These are phyloP conservation scores for Neurospora pannonica DNA, from an alignment of 495 filamentous ascomycete genomes.

Conservation along the genomic window DNA sequence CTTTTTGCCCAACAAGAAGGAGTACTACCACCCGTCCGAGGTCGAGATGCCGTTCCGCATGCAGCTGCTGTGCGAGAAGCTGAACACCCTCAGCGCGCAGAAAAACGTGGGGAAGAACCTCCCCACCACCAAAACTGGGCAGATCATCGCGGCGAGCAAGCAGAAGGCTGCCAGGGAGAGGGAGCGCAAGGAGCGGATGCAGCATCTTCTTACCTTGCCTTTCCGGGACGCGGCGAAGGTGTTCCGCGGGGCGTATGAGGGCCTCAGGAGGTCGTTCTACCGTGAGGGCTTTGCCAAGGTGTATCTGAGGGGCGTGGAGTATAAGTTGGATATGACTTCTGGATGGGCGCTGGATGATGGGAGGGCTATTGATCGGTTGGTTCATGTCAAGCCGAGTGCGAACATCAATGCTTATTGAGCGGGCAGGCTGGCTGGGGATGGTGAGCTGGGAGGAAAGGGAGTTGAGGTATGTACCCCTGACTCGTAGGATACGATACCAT, in stretches of 20 bases:
- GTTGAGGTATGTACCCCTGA: not conserved
- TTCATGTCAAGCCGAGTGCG: constrained; percentile 35
- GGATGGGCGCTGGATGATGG: constrained; percentile 44
- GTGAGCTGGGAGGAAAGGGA: constrained; percentile 41
- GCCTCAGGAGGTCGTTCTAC: constrained; percentile 29
- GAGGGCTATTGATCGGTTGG: constrained; percentile 39
- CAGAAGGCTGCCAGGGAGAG: constrained; percentile 19
- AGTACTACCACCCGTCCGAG: constrained; percentile 22
- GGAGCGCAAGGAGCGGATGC: constrained; percentile 32
- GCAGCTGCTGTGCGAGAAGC: constrained; percentile 12
- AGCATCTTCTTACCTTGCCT: constrained; percentile 40
- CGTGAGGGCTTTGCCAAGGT: constrained; percentile 40
- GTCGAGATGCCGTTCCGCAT: constrained; percentile 30
- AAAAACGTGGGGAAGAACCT: constrained; percentile 12
- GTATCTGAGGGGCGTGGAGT: constrained; percentile 23
- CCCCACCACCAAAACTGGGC: not conserved
- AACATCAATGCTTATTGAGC: constrained; percentile 22
- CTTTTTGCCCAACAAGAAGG: constrained; percentile 24
- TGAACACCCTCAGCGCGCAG: constrained; percentile 1
- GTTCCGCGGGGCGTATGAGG: constrained; percentile 19
- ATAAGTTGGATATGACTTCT: constrained; percentile 40
- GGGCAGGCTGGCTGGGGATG: constrained; percentile 45
- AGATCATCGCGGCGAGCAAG: constrained; percentile 7
- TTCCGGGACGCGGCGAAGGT: constrained; percentile 33
- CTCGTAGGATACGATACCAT: not conserved